phyloP scores from a whole-genome alignment of 805 yeast species.

The Wickerhamiella nectarea region DNA sequence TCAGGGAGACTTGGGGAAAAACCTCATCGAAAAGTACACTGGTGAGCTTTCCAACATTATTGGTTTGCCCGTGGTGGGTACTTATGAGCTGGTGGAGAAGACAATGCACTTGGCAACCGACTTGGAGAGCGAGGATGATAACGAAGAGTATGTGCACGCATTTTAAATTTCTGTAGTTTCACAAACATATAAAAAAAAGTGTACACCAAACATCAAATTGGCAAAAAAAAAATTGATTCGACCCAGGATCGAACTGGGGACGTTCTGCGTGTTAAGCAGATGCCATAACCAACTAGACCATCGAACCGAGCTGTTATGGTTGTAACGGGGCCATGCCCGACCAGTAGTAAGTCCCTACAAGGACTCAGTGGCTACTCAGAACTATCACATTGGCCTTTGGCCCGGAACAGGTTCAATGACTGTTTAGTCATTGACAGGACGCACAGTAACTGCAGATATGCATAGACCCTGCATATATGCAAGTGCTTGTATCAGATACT shows the following conservation, averaged over 20 bases:
- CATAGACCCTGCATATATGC: no score
- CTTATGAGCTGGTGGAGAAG: slow-evolving; percentile 35
- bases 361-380: no score
- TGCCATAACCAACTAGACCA: slow-evolving; percentile 99
- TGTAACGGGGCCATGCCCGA: no score
- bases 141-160: slow-evolving; percentile 8
- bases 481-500: no score
- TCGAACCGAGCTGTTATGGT: slow-evolving; percentile 9
- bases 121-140: slow-evolving; percentile 16
- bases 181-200: not conserved
- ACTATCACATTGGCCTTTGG: no score
- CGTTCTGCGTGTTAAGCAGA: slow-evolving; percentile 99
- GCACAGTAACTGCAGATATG: no score
- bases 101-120: slow-evolving; percentile 20
- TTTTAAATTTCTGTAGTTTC: not conserved
- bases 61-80: slow-evolving; percentile 62
- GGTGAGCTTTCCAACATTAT: slow-evolving; percentile 85
- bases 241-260: slow-evolving; percentile 99
- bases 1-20: slow-evolving; percentile 43
- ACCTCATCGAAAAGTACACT: slow-evolving; percentile 44
- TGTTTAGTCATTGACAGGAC: no score
- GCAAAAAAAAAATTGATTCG: slow-evolving; percentile 53
- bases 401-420: no score
- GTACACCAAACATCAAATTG: no score
- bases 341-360: no score